phyloP scores from a whole-genome alignment of 2,329 filamentous ascomycete genomes.

The Penicillium sp. region DNA sequence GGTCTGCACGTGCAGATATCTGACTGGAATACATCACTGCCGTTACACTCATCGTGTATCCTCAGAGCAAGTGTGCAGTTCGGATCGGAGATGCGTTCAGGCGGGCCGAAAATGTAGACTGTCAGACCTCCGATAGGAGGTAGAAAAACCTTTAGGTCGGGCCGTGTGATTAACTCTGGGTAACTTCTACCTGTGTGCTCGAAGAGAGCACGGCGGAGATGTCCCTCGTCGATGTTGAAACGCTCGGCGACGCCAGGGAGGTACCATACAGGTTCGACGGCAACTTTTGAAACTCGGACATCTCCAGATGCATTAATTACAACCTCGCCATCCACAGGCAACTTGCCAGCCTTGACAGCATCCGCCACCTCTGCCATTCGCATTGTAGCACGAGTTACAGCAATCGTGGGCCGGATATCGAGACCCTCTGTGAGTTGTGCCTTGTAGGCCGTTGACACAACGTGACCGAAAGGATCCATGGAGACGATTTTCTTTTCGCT shows the following conservation, averaged over 20 bases:
- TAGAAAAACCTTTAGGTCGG: constrained; percentile 91
- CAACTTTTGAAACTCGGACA: constrained; percentile 90
- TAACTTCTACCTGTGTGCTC: constrained; percentile 95
- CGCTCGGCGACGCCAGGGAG: constrained; percentile 82
- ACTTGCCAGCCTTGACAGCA: constrained; percentile 72
- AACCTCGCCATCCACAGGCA: constrained; percentile 79
- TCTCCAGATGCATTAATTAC: constrained; percentile 80
- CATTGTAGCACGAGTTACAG: constrained; percentile 90
- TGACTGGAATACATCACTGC: constrained; percentile 93
- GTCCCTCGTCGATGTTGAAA: constrained; percentile 87
- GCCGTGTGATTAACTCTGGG: constrained; percentile 89
- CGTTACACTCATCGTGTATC: constrained; percentile 87
- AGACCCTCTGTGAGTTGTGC: constrained; percentile 65
- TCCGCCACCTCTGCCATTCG: constrained; percentile 89
- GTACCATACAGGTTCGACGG: constrained; percentile 92
- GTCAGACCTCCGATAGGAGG: constrained; percentile 94
- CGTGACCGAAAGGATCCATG: constrained; percentile 92
- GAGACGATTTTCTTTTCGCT: constrained; percentile 92
- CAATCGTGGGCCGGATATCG: constrained; percentile 85
- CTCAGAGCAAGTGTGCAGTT: constrained; percentile 75
- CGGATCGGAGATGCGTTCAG: constrained; percentile 86
- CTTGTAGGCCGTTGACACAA: constrained; percentile 75
- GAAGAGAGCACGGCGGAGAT: constrained; percentile 79
- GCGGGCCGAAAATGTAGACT: constrained; percentile 95
- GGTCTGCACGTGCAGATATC: constrained; percentile 94